Conservation (phyloP, 805 yeast species). For the Yamadazyma kitorensis region DNA sequence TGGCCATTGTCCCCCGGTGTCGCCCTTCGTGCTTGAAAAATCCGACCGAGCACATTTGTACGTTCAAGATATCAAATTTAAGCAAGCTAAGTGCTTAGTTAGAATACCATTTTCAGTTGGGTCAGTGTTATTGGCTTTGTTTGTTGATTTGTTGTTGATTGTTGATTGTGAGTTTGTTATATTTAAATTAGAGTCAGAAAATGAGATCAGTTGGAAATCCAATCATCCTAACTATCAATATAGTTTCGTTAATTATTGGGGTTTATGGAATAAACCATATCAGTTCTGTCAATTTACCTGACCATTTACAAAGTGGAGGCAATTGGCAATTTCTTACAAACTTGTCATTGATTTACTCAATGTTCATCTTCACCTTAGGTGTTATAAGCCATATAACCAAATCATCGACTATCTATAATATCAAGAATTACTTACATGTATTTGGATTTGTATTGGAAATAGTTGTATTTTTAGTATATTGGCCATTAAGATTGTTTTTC, state of each 20-base stretch:
- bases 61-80: no score
- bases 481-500: constrained; percentile 62
- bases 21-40: no score
- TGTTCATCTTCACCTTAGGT: constrained; percentile 41
- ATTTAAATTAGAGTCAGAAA: no score
- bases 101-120: no score
- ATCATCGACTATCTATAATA: constrained; percentile 20
- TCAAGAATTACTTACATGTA: constrained; percentile 48
- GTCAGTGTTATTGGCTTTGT: no score
- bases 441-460: constrained; percentile 56
- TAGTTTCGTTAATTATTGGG: constrained; percentile 26
- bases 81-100: no score
- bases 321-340: constrained; percentile 73
- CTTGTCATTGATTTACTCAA: constrained; percentile 49
- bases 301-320: constrained; percentile 53
- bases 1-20: no score
- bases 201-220: constrained; percentile 27
- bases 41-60: no score
- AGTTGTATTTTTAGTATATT: constrained; percentile 62
- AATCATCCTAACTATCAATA: constrained; percentile 21
- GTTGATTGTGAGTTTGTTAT: no score
- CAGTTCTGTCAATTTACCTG: constrained; percentile 41
- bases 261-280: constrained; percentile 23
- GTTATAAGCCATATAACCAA: constrained; percentile 31
- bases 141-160: no score